phyloP scores from a whole-genome alignment of 257 asterid genomes.

The Rauvolfia tetraphylla region DNA sequence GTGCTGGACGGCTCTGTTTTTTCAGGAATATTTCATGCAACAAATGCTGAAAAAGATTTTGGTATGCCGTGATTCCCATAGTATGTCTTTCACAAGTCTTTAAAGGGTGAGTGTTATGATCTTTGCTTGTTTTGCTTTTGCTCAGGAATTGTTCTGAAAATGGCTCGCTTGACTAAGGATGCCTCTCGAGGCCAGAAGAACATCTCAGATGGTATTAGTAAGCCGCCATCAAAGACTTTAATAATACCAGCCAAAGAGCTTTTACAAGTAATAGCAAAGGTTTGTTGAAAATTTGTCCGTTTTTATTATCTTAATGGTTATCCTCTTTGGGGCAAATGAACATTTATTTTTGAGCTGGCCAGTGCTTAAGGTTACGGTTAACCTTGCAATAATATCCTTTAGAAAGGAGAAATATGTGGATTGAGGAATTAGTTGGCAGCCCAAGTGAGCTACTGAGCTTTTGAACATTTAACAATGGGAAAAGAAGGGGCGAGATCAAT shows the following conservation, averaged over 20 bases:
- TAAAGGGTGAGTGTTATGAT: background rate
- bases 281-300: constrained; percentile 15
- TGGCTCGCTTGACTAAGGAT: constrained; percentile 71
- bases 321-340: background rate
- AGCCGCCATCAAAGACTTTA: constrained; percentile 58
- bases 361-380: background rate
- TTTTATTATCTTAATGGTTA: background rate
- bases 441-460: background rate
- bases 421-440: background rate
- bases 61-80: constrained; percentile 40
- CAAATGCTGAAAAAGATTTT: constrained; percentile 71
- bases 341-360: background rate
- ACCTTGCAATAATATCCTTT: background rate
- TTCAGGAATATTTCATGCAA: constrained; percentile 83
- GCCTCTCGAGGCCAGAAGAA: constrained; percentile 59
- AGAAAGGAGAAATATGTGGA: background rate
- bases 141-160: constrained; percentile 84
- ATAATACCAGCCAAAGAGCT: constrained; percentile 76
- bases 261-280: constrained; percentile 96
- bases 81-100: constrained; percentile 4
- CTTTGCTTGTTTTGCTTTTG: constrained; percentile 12
- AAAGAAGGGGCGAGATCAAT: background rate
- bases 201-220: constrained; percentile 42
- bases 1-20: constrained; percentile 77
- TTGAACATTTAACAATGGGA: background rate